Evolutionary conservation across 2,329 filamentous ascomycete genomes (phyloP), one percentile per base, ranked within the genome.

Genomic region (Botryotinia narcissicola): DNA sequence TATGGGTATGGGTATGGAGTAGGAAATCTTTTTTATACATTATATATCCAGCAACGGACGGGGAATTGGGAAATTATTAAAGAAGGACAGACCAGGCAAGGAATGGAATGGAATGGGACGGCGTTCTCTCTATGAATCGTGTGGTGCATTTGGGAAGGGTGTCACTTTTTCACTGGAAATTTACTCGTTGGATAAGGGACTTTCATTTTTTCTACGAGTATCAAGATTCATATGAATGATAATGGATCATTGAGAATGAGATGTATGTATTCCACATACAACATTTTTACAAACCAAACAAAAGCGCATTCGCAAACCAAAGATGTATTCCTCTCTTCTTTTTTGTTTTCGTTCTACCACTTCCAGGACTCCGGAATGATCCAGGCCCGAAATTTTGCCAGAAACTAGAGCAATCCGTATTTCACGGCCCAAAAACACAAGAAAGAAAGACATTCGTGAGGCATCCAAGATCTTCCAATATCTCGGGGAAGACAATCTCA

Each of bases 31-130:
- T 66, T 62, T 64, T 59, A 72, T 42, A 72, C 48, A 63, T 54
- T 51, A 72, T 22, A 72, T 66, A 67, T 72, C 70, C 70, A 51
- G 70, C 60, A 72, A 72, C 70, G 70, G 70, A 72, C 46, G 37
- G 46, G 44, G 25, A 35, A 29, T 51, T 42, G 46, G 70, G 35
- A 71, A 68, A 68, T 68, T 35, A 29, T 54, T 3, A 29, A 29
- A 46, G 25, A 42, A 54, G 25, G 64, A 18, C 46, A 68, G 64
- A 68, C 22, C 35, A 68, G 48, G 64, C 46, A 42, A 40, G 64
- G 64, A 68, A 68, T 54, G 48, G 48, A 25, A 68, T 68, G 51
- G 51, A 18, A 57, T 48, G 9, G 46, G 64, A 29, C 29, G 64
- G 64, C 64, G 64, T 68, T 68, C 64, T 68, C 51, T 57, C 46